Evolutionary conservation across 2,329 filamentous ascomycete species (phyloP).

Genomic region (Colletotrichum tabaci): DNA sequence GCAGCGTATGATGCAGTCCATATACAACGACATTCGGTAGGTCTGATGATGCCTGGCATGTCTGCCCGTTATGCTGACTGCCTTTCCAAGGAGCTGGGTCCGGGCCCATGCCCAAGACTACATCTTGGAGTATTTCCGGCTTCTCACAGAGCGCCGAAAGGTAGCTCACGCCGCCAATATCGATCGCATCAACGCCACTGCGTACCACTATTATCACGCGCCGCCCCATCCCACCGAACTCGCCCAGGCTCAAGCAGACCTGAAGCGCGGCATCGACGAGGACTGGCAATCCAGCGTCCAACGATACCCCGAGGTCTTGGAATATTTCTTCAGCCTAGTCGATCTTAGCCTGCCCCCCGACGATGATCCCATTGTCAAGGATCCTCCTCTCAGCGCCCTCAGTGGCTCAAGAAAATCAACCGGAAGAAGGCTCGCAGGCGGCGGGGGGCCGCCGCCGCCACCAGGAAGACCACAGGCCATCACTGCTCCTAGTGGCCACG

Average conservation of each 20-base stretch:
- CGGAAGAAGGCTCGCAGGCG: conserved; percentile 51
- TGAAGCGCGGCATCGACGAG: conserved; percentile 83
- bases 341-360: conserved; percentile 76
- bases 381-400: conserved; percentile 72
- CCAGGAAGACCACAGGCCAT: conserved; percentile 50
- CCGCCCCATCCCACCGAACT: conserved; percentile 75
- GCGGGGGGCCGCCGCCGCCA: background rate
- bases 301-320: conserved; percentile 84
- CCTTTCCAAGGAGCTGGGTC: conserved; percentile 70
- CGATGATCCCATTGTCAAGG: conserved; percentile 70
- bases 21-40: conserved; percentile 76
- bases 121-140: conserved; percentile 75
- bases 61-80: conserved; percentile 41
- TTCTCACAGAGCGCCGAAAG: conserved; percentile 74
- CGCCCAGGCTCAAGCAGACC: conserved; percentile 72
- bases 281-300: conserved; percentile 84
- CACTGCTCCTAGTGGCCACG: conserved; percentile 54
- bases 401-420: conserved; percentile 62
- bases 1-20: conserved; percentile 72
- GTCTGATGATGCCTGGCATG: conserved; percentile 41
- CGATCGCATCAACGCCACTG: conserved; percentile 68
- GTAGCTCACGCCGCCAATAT: conserved; percentile 69
- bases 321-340: conserved; percentile 84
- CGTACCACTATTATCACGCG: conserved; percentile 71
- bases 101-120: conserved; percentile 77